These are phyloP conservation scores for Candida fluviatilis DNA, from an alignment of 805 yeast genomes.

Conservation along the genomic window DNA sequence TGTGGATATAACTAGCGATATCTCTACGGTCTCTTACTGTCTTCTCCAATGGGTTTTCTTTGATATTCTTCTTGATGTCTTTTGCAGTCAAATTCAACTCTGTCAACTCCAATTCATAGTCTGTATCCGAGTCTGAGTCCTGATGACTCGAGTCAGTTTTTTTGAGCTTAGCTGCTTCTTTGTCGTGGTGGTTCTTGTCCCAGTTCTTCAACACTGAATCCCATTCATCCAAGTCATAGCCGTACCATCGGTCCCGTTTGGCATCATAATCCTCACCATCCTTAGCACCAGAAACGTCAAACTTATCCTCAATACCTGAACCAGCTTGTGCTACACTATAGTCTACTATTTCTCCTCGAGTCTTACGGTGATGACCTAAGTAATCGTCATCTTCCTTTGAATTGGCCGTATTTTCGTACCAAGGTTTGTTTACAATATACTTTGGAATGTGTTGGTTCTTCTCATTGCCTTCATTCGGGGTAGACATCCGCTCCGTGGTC, in stretches of 20 bases:
- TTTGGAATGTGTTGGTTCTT: slow-evolving; percentile 35
- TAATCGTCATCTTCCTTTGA: slow-evolving; percentile 25
- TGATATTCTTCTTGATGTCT: slow-evolving; percentile 19
- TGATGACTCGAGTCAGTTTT: slow-evolving; percentile 11
- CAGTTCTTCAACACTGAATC: slow-evolving; percentile 45
- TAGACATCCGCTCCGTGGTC: slow-evolving; percentile 3
- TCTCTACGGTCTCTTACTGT: slow-evolving; percentile 67
- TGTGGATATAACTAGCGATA: slow-evolving; percentile 61
- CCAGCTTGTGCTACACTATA: slow-evolving; percentile 55
- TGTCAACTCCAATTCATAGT: slow-evolving; percentile 35
- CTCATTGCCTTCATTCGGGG: slow-evolving; percentile 8
- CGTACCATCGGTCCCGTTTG: slow-evolving; percentile 79
- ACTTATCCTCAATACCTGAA: slow-evolving; percentile 50
- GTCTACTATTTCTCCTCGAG: slow-evolving; percentile 32
- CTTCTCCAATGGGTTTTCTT: slow-evolving; percentile 36
- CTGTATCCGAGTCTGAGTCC: slow-evolving; percentile 31
- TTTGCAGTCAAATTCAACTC: slow-evolving; percentile 29
- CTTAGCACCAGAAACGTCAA: slow-evolving; percentile 19
- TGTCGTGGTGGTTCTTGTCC: slow-evolving; percentile 33
- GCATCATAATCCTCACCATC: slow-evolving; percentile 55
- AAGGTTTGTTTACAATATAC: slow-evolving; percentile 34
- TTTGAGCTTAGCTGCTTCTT: too few relatives aligned
- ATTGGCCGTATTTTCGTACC: slow-evolving; percentile 43
- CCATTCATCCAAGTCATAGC: slow-evolving; percentile 65
- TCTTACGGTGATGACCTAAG: slow-evolving; percentile 55